phyloP scores from a whole-genome alignment of 208 protist species.

The Sergeia podlipaevii region DNA sequence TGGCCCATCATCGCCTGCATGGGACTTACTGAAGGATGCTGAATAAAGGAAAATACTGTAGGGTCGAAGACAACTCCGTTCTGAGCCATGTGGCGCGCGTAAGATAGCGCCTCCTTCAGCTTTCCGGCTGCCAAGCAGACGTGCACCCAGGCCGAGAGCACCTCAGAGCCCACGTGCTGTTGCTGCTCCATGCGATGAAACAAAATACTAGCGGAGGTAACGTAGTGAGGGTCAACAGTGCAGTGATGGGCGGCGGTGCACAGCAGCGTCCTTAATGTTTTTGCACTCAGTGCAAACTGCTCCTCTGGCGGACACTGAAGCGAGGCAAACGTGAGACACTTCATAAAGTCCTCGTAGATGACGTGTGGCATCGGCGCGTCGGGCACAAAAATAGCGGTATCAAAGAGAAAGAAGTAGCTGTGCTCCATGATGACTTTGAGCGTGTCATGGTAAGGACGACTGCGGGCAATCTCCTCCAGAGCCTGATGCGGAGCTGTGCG shows the following conservation, averaged over 20 bases:
- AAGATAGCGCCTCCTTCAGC: slow-evolving; percentile 41
- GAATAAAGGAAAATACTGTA: slow-evolving; percentile 65
- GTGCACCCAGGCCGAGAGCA: slow-evolving; percentile 67
- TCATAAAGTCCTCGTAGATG: slow-evolving; percentile 88
- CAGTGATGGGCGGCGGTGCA: slow-evolving; percentile 65
- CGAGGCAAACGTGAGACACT: slow-evolving; percentile 66
- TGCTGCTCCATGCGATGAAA: slow-evolving; percentile 74
- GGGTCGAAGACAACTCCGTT: slow-evolving; percentile 55
- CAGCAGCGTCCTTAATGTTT: slow-evolving; percentile 45
- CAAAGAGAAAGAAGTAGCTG: slow-evolving; percentile 67
- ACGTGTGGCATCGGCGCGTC: slow-evolving; percentile 84
- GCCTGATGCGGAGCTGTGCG: slow-evolving; percentile 53
- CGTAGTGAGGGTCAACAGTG: slow-evolving; percentile 69
- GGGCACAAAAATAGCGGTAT: slow-evolving; percentile 28
- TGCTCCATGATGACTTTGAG: slow-evolving; percentile 74
- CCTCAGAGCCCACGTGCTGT: slow-evolving; percentile 43
- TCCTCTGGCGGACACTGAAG: slow-evolving; percentile 74
- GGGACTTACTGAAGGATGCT: slow-evolving; percentile 68
- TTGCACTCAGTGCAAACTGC: slow-evolving; percentile 65
- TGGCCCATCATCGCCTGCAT: slow-evolving; percentile 19
- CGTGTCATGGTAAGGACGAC: slow-evolving; percentile 56
- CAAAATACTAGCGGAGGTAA: slow-evolving; percentile 51
- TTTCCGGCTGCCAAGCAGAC: slow-evolving; percentile 61
- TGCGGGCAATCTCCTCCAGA: slow-evolving; percentile 33
- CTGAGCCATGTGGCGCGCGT: slow-evolving; percentile 44